Percentiles rank a stretch among this genome's conserved stretches.
phyloP scores from a whole-genome alignment of 2,329 filamentous ascomycete species.

The Drechslerella stenobrocha region DNA sequence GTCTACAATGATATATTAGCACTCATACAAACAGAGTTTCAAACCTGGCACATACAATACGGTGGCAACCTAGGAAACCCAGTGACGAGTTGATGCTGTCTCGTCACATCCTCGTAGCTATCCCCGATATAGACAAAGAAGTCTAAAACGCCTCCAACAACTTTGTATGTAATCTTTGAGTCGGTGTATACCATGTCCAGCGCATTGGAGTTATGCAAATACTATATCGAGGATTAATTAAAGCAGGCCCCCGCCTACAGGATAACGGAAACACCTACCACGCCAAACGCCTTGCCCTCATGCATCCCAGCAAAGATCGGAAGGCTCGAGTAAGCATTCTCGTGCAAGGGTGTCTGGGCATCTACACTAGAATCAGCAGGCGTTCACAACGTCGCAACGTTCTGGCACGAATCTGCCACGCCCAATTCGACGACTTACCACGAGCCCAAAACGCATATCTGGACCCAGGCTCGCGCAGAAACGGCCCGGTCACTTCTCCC shows the following conservation, averaged over 20 bases:
- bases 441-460: constrained; percentile 46
- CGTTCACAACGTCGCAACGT: neutral
- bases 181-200: constrained; percentile 39
- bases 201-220: constrained; percentile 42
- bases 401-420: too few relatives aligned
- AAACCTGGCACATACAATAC: constrained; percentile 23
- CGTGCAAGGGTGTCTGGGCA: constrained; percentile 41
- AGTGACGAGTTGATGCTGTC: constrained; percentile 33
- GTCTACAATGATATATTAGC: constrained; percentile 7
- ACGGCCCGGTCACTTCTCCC: constrained; percentile 38
- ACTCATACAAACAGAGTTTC: neutral
- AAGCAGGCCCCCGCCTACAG: neutral
- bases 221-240: constrained; percentile 8
- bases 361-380: constrained; percentile 8
- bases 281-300: constrained; percentile 30
- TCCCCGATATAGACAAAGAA: constrained; percentile 38
- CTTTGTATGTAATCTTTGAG: constrained; percentile 33
- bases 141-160: constrained; percentile 40
- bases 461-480: constrained; percentile 28
- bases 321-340: constrained; percentile 42
- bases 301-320: constrained; percentile 37
- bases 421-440: constrained; percentile 8
- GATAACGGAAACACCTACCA: constrained; percentile 19
- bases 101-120: constrained; percentile 30
- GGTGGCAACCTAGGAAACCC: constrained; percentile 36